Evolutionary conservation across 1,284 basidiomycete species (phyloP), one percentile per base, ranked within the genome.

Genomic region (Neolentinus lepideus): DNA sequence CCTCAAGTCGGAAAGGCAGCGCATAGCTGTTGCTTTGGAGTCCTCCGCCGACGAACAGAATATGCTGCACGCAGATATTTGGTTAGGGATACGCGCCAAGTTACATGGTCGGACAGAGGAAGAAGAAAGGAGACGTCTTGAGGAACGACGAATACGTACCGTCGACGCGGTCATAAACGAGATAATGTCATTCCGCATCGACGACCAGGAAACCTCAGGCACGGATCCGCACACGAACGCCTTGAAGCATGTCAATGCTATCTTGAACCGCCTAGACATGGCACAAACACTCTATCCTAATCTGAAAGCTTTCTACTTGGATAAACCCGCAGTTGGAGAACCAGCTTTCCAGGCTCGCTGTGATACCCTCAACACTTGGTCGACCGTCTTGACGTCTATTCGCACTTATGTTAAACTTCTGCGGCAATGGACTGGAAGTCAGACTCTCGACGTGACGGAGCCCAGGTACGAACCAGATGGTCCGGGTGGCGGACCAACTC

Each of bases 21-120:
- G 95, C 56, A 94, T 95, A 61, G 84, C 88, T 52, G 84, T 80
- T 62, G 83, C 83, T 45, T 73, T 92, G 61, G 78, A 85, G 66
- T 78, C 82, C 55, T 78, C 84, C 57, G 76, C 78, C 53, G 80
- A 91, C 63, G 81, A 89, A 71, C 79, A 85, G 71, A 80, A 84
- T 69, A 81, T 82, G 67, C 65, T 77, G 58, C 79, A 84, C 65
- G 72, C 78, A 51, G 83, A 86, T 65, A 78, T 95, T 54, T 99
- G 96, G 96, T 78, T 96, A 61, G 92, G 91, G 56, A 83, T 98
- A 50, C 85, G 93, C 46, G 96, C 97, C 36, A 89, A 84, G 62
- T 79, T 97, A 36, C 81, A 92, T 62, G 88, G 88, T 2, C 78
- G 88, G 52, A 84, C 88, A 2, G 83, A 90, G 46, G 87, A 86